phyloP scores from a whole-genome alignment of 352 stramenopile genomes.

The Globisporangium parvum region DNA sequence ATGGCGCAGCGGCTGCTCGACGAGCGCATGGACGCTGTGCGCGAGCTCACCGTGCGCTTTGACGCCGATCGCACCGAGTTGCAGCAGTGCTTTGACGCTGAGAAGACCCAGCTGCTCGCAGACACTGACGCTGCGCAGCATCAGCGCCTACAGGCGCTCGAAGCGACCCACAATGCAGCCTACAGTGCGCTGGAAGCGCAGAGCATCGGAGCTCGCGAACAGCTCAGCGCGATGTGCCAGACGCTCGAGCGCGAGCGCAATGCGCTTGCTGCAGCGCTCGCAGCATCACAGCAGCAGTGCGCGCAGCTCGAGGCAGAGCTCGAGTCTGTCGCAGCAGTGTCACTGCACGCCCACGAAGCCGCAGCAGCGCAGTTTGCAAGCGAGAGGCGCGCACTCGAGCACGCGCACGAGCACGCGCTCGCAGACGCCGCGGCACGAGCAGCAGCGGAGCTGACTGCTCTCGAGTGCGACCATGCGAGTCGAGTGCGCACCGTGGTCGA shows the following conservation, averaged over 20 bases:
- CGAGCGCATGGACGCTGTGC: conserved; percentile 39
- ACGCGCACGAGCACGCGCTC: neutral
- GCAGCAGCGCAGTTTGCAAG: neutral
- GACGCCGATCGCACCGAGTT: conserved; percentile 49
- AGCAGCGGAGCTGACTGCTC: neutral
- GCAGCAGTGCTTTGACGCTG: conserved; percentile 44
- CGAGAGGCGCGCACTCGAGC: neutral
- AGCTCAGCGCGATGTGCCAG: neutral
- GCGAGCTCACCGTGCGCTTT: conserved; percentile 33
- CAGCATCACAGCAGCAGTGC: conserved; percentile 4
- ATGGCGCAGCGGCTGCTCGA: conserved; percentile 44
- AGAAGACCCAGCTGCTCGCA: conserved; percentile 50
- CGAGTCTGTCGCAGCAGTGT: neutral
- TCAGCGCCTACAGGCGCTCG: conserved; percentile 23
- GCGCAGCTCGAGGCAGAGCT: conserved; percentile 4
- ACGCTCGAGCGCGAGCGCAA: conserved; percentile 2
- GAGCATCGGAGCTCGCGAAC: neutral
- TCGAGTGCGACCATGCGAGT: neutral
- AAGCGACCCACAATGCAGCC: conserved; percentile 19
- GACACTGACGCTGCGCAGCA: conserved; percentile 26
- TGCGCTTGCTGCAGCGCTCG: neutral
- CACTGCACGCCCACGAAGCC: neutral
- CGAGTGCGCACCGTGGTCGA: neutral
- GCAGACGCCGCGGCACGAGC: neutral
- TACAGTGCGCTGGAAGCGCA: conserved; percentile 16